Evolutionary conservation across 169 alveolate genomes (phyloP), one percentile per base, ranked within the genome.

Genomic region (Cryptosporidium sp.): DNA sequence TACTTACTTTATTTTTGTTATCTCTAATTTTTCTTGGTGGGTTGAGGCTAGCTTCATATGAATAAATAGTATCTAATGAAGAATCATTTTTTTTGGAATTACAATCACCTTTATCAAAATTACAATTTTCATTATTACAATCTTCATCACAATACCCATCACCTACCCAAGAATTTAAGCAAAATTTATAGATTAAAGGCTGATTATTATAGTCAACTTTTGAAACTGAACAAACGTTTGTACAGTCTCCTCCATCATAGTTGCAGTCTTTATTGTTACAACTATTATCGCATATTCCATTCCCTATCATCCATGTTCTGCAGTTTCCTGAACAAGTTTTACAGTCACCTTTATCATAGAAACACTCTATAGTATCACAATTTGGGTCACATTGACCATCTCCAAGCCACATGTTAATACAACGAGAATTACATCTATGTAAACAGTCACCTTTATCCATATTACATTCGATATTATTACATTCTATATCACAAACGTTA

Each of bases 381-480:
- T 65, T 86, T 23, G 91, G 87, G 75, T 93, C 95, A 44, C 95
- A 93, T 91, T 93, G 92, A n/a, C 94, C 94, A 75, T 93, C 95
- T 16, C 93, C 94, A 62, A 91, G 89, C 95, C 95, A 93, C 23
- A 51, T 65, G 31, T 62, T 80, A 45, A 80, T 80, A 60, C 89
- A 80, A 21, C 75, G 80, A 51, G 94, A 93, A n/a, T 92, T 85
- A 42, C 93, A 91, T 37, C 86, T 85, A 80, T 85, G 91, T 21
- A 73, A 18, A 68, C 92, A 86, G 21, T 86, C 91, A 60, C 91
- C 91, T 37, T 56, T 53, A 39, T 86, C 92, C 87, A 68, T 72
- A 39, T 86, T 86, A 48, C 92, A 86, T 31, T 86, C 92, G 45
- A 70, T 56, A 10, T 21, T 69, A 86, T 86, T 72, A 12, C 92